Evolutionary conservation across 371 early-diverging fungal genomes (phyloP), one percentile per base, ranked within the genome.

Genomic region (Chytridium lagenaria): DNA sequence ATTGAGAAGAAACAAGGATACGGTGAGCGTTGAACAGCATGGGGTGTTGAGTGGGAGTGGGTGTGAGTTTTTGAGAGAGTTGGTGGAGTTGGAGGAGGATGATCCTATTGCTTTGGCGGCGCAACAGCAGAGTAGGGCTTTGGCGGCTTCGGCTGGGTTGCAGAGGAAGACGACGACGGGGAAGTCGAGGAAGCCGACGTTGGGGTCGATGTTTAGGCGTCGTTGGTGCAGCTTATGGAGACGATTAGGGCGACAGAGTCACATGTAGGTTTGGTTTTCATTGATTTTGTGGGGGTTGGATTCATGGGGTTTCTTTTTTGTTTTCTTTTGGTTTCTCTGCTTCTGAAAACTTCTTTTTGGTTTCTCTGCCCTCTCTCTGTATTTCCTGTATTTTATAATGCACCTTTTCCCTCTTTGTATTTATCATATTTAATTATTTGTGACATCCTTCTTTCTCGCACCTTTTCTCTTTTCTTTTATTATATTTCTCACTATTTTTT

Each of bases 1-100:
- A 87, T 99, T 31, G 95, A 96, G 69, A 99, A 99, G 87, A 99
- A n/a, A 99, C 86, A 95, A 95, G 84, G 99, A 99, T 84, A 95
- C 97, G 16, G 95, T 98, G 30, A 94, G 95, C 40, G 98, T 97
- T 68, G 98, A 98, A 80, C 86, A 93, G 55, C 81, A 94, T 61
- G 85, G 82, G 23, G 73, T 94, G 39, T 82, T 97, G 65, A 89
- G 89, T 72, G 86, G 82, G 37, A 84, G 90, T 5, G 85, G 89
- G 33, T 91, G 90, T 70, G 85, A 84, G 33, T 94, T 96, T 77
- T 80, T 96, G 71, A 87, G 87, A 34, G 92, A 93, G 50, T 90
- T 94, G 74, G 72, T 85, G 59, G 65, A 78, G 63, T 78, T 65
- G 38, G 69, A 67, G 75, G 70, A 65, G 69, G 36, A 69, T 77